Evolutionary conservation across 1,284 basidiomycete genomes (phyloP), one percentile per base, ranked within the genome.

Genomic region (Phylloporus gajari): DNA sequence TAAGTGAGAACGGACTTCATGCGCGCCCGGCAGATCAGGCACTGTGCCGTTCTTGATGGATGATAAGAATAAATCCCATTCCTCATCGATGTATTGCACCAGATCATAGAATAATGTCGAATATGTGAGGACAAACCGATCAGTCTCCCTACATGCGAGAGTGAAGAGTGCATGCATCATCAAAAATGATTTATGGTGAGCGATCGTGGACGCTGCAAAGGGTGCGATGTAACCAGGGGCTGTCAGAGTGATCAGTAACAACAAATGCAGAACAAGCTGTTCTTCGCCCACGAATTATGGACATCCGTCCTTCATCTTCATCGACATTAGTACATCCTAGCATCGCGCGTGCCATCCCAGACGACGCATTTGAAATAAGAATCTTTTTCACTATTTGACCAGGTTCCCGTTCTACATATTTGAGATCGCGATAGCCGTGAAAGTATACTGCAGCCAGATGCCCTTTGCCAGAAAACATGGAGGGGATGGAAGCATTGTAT

Each of bases 111-210:
- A 68, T n/a, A 66, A 11, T 25, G 69, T 71, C 21, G 35, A 38
- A 19, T 69, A 70, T 19, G 53, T 17, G 27, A 40, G 42, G n/a
- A 11, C 7, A 3, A 76, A 69, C 25, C 6, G 53, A n/a, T 75
- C 68, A 9, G 69, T 27, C 23, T 67, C 64, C 15, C 38, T 51
- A 27, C 67, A 46, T 12, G 65, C 70, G 5, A 76, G 71, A n/a
- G 40, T 59, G 65, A 76, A 76, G 25, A 77, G 65, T 6, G 69
- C 68, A 46, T 76, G 72, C 15, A 66, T 60, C 23, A 68, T 68
- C 27, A 77, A 64, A 46, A 71, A 73, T 4, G 69, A 70, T 23
- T 65, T 60, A 17, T 69, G 46, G 23, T 70, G 30, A 35, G 19
- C n/a, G 32, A 74, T 58, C 27, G 69, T 56, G 44, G 40, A 64